Conservation (phyloP, 2,329 filamentous ascomycete genomes). For the Ascosphaera acerosa region DNA sequence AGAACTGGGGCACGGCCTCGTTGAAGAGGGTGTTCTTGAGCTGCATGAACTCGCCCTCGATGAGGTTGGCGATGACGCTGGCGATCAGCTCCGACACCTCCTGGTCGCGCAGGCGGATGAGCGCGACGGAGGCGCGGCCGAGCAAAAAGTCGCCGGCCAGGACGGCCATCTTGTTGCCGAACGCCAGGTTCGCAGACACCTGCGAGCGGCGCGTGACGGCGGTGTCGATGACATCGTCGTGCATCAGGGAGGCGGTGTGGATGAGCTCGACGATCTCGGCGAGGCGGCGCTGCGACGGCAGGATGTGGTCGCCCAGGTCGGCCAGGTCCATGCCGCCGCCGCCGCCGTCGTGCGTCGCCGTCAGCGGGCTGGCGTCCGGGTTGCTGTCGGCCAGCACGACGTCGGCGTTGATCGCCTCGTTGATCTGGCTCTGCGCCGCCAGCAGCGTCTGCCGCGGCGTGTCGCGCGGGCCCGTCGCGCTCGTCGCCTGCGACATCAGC, state of each 20-base stretch:
- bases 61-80: conserved; percentile 89
- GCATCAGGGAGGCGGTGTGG: conserved; percentile 83
- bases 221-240: conserved; percentile 96
- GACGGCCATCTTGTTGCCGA: conserved; percentile 98
- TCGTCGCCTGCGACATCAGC: conserved; percentile 90
- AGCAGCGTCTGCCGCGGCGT: conserved; percentile 16
- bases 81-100: conserved; percentile 88
- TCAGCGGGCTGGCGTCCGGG: conserved; percentile 35
- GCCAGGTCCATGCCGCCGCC: conserved; percentile 12
- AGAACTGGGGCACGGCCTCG: conserved; percentile 62
- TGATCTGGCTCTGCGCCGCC: conserved; percentile 19
- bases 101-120: conserved; percentile 70
- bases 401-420: conserved; percentile 34
- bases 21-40: conserved; percentile 84
- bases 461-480: conserved; percentile 50
- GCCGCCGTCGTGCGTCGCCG: conserved; percentile 20
- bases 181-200: conserved; percentile 76
- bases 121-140: conserved; percentile 73
- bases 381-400: conserved; percentile 57
- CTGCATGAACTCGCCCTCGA: conserved; percentile 99
- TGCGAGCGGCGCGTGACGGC: conserved; percentile 61
- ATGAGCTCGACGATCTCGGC: conserved; percentile 96
- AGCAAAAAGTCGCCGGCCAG: conserved; percentile 91
- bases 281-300: conserved; percentile 75
- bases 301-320: conserved; percentile 32